Percentiles rank a stretch among this genome's conserved stretches.
phyloP scores from a whole-genome alignment of 768 basidiomycete species.

The Termitomyces titanicus region DNA sequence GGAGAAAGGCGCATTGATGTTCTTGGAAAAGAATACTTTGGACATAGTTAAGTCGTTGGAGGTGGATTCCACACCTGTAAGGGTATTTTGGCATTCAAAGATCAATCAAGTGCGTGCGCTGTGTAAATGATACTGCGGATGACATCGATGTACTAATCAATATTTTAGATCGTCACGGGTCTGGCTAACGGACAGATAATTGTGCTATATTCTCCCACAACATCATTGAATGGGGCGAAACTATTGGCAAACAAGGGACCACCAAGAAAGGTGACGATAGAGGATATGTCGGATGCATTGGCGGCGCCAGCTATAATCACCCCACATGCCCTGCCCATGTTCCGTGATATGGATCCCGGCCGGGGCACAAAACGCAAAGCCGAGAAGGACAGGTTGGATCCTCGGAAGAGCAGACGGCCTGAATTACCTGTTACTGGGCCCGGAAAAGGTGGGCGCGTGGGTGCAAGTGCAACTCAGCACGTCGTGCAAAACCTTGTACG shows the following conservation, averaged over 20 bases:
- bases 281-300: constrained; percentile 86
- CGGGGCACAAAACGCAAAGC: constrained; percentile 82
- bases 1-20: constrained; percentile 66
- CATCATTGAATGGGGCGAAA: constrained; percentile 91
- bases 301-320: constrained; percentile 87
- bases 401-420: constrained; percentile 88
- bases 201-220: constrained; percentile 88
- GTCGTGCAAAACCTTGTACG: constrained; percentile 93
- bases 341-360: constrained; percentile 75
- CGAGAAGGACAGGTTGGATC: constrained; percentile 86
- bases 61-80: constrained; percentile 80
- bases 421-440: constrained; percentile 92
- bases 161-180: constrained; percentile 74
- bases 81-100: constrained; percentile 91
- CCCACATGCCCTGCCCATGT: constrained; percentile 91
- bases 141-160: constrained; percentile 5
- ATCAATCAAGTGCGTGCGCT: constrained; percentile 83
- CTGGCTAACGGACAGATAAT: constrained; percentile 84
- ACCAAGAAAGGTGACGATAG: constrained; percentile 73
- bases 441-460: constrained; percentile 90
- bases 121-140: constrained; percentile 6
- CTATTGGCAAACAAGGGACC: constrained; percentile 85
- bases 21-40: constrained; percentile 68
- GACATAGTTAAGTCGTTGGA: constrained; percentile 64
- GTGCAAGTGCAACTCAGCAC: constrained; percentile 95